phyloP scores from a whole-genome alignment of 2,329 filamentous ascomycete genomes.

The Phaeomoniella chlamydospora region DNA sequence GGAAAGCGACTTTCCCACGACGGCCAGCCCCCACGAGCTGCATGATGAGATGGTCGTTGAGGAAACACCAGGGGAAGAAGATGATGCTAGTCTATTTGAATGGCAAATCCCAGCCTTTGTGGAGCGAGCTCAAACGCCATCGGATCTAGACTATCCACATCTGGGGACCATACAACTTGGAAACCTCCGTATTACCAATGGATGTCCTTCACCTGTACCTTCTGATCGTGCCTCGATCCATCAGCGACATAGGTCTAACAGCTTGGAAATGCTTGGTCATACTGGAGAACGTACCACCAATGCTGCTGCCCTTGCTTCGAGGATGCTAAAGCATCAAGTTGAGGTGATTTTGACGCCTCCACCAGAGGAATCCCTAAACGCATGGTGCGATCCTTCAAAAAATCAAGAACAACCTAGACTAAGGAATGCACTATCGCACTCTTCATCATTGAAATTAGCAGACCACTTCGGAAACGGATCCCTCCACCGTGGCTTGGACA shows the following conservation, averaged over 20 bases:
- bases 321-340: not conserved
- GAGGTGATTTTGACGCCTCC: not conserved
- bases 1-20: not conserved
- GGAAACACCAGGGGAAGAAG: not conserved
- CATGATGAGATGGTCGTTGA: not conserved
- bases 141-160: conserved; percentile 10
- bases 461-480: not conserved
- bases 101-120: conserved; percentile 4
- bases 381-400: not conserved
- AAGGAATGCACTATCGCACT: too few species aligned
- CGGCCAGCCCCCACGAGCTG: not conserved
- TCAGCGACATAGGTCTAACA: not conserved
- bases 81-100: not conserved
- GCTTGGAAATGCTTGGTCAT: not conserved
- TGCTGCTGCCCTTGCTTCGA: not conserved
- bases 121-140: conserved; percentile 9
- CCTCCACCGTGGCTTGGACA: not conserved
- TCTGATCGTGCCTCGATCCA: conserved; percentile 5
- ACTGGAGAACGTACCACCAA: not conserved
- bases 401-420: not conserved
- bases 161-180: conserved; percentile 9
- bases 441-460: too few species aligned
- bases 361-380: not conserved
- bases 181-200: conserved; percentile 12
- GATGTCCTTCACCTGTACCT: conserved; percentile 11